Conservation (phyloP, 805 yeast species). For the Yarrowia hollandica region DNA sequence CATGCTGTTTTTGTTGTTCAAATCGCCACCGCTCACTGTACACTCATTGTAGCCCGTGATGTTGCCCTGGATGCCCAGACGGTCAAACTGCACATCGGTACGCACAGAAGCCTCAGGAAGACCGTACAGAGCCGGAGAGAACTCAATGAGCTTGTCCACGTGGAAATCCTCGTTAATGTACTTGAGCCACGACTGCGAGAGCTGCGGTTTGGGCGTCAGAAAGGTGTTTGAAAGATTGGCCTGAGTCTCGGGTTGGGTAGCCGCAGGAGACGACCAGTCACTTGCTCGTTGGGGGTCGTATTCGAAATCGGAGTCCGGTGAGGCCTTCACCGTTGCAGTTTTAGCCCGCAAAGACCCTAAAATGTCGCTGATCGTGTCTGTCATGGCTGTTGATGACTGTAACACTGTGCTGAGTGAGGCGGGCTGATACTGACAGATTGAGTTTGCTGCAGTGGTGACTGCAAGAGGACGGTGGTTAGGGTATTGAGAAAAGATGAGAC, state of each 20-base stretch:
- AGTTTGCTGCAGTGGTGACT: too few species aligned
- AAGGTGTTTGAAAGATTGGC: not conserved
- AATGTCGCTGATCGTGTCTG: not conserved
- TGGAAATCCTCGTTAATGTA: conserved; percentile 2
- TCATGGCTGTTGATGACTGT: not conserved
- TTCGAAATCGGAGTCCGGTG: not conserved
- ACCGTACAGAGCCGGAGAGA: not conserved
- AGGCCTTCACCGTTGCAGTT: not conserved
- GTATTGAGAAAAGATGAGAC: not conserved
- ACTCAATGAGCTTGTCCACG: conserved; percentile 27
- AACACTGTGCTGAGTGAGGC: not conserved
- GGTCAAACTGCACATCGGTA: conserved; percentile 49
- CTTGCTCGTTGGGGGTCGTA: not conserved
- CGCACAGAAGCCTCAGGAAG: conserved; percentile 6
- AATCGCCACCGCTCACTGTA: conserved; percentile 39
- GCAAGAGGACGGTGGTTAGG: not conserved
- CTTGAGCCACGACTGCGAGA: conserved; percentile 5
- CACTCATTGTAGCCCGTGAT: conserved; percentile 64
- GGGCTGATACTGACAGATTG: not conserved
- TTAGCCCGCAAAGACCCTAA: not conserved
- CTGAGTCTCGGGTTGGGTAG: not conserved
- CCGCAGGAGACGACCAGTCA: not conserved
- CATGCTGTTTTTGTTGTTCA: conserved; percentile 63
- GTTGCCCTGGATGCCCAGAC: conserved; percentile 73
- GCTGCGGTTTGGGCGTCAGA: conserved; percentile 14